Conservation (phyloP, 495 filamentous ascomycete species). For the Penicillium bialowiezense region DNA sequence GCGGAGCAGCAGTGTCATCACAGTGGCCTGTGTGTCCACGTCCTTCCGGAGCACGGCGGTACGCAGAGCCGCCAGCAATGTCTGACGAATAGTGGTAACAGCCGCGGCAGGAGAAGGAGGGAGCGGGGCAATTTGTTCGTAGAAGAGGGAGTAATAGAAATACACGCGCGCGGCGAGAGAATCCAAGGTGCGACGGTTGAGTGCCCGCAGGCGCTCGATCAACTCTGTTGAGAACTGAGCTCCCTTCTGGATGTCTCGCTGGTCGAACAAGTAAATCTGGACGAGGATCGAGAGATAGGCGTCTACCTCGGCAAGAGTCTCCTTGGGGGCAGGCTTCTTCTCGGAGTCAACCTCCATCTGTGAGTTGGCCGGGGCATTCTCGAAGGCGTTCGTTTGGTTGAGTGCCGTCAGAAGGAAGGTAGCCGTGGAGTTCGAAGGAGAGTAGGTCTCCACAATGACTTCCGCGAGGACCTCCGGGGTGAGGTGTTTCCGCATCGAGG, state of each 20-base stretch:
- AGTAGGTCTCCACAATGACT: conserved; percentile 77
- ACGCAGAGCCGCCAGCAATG: conserved; percentile 81
- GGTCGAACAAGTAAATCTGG: conserved; percentile 87
- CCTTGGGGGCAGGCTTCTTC: conserved; percentile 51
- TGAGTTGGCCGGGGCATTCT: conserved; percentile 44
- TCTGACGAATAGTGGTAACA: conserved; percentile 79
- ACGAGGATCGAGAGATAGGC: conserved; percentile 85
- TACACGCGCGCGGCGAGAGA: conserved; percentile 92
- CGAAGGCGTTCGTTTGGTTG: conserved; percentile 61
- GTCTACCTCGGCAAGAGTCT: conserved; percentile 84
- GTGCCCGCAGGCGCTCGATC: conserved; percentile 76
- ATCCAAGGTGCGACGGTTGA: conserved; percentile 93
- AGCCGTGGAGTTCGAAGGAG: conserved; percentile 60
- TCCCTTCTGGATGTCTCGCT: conserved; percentile 72
- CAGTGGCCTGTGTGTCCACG: conserved; percentile 90
- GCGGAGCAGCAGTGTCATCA: conserved; percentile 89
- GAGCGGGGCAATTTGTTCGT: conserved; percentile 79
- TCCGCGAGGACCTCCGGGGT: conserved; percentile 75
- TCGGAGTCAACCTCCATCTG: conserved; percentile 81
- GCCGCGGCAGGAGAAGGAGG: conserved; percentile 84
- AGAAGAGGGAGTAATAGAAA: conserved; percentile 95
- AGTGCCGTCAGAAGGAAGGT: conserved; percentile 67
- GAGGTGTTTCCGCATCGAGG: conserved; percentile 87
- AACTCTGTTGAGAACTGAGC: conserved; percentile 78
- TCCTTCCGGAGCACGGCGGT: conserved; percentile 95